Conservation (phyloP, 495 filamentous ascomycete species). For the Penicillium crystallinum region DNA sequence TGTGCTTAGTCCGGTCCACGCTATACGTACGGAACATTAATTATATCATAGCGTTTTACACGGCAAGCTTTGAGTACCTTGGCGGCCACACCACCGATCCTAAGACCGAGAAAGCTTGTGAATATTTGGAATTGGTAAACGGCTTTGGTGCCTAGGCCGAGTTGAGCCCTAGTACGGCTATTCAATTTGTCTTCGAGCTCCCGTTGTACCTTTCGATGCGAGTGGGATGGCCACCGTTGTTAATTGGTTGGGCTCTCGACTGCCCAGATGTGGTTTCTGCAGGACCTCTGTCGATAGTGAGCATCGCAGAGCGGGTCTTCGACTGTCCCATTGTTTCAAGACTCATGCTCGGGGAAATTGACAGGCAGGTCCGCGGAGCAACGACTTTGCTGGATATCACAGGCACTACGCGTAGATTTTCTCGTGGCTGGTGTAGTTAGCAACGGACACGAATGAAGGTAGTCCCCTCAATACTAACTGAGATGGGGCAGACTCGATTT, state of each 20-base stretch:
- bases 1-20: not conserved
- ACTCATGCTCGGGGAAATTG: not conserved
- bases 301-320: not conserved
- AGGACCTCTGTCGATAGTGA: not conserved
- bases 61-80: not conserved
- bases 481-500: not conserved
- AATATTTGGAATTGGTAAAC: constrained; percentile 2
- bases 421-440: not conserved
- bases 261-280: not conserved
- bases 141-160: not conserved
- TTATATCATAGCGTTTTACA: not conserved
- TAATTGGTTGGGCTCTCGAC: not conserved
- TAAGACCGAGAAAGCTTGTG: not conserved
- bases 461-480: not conserved
- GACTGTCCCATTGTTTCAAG: not conserved
- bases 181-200: not conserved
- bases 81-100: not conserved
- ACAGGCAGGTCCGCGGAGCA: too few species aligned
- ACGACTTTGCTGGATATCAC: not conserved
- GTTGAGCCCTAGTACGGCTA: not conserved
- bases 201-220: not conserved
- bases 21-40: not conserved
- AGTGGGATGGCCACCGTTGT: not conserved
- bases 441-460: not conserved
- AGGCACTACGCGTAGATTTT: not conserved